Conservation (phyloP, 331 rosid genomes). For the Dryas integrifolia region DNA sequence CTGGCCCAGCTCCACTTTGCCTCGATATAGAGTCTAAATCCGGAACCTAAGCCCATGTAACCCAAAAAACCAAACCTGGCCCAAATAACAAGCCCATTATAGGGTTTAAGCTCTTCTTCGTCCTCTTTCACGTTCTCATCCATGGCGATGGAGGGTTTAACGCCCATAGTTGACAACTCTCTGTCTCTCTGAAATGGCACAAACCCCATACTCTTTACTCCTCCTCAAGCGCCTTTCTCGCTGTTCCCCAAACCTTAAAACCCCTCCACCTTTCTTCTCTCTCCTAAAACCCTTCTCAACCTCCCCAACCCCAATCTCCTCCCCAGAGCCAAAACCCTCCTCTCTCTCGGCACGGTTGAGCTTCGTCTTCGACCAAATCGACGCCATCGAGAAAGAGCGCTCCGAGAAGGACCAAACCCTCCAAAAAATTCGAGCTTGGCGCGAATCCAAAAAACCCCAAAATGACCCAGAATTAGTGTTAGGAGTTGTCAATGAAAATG, state of each 20-base stretch:
- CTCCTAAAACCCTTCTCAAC: constrained; percentile 49
- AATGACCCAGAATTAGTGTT: constrained; percentile 23
- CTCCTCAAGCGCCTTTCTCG: constrained; percentile 55
- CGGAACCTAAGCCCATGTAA: too few species aligned
- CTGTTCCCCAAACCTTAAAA: constrained; percentile 35
- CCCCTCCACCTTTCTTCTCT: constrained; percentile 20
- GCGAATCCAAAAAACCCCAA: constrained; percentile 53
- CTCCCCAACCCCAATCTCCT: constrained; percentile 33
- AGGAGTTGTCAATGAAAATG: background rate
- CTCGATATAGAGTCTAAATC: too few species aligned
- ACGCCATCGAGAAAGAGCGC: constrained; percentile 78
- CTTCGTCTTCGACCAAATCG: constrained; percentile 92
- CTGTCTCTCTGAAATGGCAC: constrained; percentile 41
- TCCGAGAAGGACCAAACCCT: constrained; percentile 79
- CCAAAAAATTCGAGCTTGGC: constrained; percentile 86
- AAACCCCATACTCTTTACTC: constrained; percentile 57
- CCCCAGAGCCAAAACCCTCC: constrained; percentile 48
- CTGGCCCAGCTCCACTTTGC: too few species aligned
- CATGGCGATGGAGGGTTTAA: constrained; percentile 30
- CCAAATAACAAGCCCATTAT: background rate
- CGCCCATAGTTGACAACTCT: background rate
- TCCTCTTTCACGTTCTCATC: background rate
- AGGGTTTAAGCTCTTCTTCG: constrained; percentile 49
- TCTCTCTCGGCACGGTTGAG: constrained; percentile 80
- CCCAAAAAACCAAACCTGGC: too few species aligned